Evolutionary conservation across 768 basidiomycete genomes (phyloP).

Genomic region (Naematelia aurantialba): DNA sequence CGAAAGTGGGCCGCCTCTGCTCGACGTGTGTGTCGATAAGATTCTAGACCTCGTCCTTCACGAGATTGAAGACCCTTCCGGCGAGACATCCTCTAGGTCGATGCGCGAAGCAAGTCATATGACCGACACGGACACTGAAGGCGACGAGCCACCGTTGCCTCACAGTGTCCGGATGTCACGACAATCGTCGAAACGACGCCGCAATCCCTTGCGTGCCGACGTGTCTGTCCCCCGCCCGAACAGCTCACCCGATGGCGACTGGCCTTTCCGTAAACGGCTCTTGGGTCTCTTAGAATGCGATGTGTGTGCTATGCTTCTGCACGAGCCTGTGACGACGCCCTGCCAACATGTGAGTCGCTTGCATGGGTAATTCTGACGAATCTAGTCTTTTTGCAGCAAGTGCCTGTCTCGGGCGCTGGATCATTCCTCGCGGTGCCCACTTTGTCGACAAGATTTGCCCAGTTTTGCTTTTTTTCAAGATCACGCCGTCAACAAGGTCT

Average conservation of each 20-base stretch:
- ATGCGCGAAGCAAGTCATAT: not conserved
- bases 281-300: conserved; percentile 75
- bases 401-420: conserved; percentile 89
- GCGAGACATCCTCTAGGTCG: not conserved
- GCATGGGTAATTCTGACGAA: conserved; percentile 1
- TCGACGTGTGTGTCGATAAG: conserved; percentile 44
- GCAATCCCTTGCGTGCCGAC: not conserved
- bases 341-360: conserved; percentile 74
- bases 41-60: conserved; percentile 36
- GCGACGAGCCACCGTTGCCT: not conserved
- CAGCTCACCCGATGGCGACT: not conserved
- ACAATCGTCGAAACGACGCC: conserved; percentile 13
- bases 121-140: not conserved
- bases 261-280: conserved; percentile 51
- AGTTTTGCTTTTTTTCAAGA: conserved; percentile 73
- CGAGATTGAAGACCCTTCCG: conserved; percentile 19
- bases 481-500: conserved; percentile 67
- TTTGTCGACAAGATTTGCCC: conserved; percentile 78
- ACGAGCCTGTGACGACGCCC: conserved; percentile 84
- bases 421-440: conserved; percentile 73
- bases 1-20: conserved; percentile 20
- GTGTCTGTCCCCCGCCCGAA: not conserved
- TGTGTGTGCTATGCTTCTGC: conserved; percentile 79
- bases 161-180: conserved; percentile 33
- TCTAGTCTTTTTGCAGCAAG: conserved; percentile 79